Percentiles rank a stretch among this genome's conserved stretches.
Evolutionary conservation across 164 flowering plant genomes (phyloP).

Genomic region (Vitis rupestris): DNA sequence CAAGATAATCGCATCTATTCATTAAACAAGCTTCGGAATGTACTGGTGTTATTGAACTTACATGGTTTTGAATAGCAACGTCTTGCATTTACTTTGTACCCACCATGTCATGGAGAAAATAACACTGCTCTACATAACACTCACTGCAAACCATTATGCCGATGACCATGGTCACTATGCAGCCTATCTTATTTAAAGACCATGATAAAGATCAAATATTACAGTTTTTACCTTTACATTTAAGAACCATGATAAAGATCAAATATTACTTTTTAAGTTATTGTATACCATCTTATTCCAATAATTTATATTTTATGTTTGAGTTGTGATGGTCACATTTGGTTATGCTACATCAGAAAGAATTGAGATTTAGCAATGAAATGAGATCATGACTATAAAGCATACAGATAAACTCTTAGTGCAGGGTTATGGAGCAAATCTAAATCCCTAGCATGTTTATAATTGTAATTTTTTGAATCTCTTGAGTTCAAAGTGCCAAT

Average conservation of each 20-base stretch:
- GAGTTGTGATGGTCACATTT: too few relatives aligned
- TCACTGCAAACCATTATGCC: not conserved
- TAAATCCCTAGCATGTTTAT: not conserved
- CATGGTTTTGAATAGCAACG: too few relatives aligned
- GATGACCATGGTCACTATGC: not conserved
- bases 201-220: too few relatives aligned
- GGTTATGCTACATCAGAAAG: too few relatives aligned
- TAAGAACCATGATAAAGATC: not conserved
- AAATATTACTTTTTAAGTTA: not conserved
- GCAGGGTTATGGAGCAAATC: not conserved
- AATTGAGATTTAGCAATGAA: not conserved
- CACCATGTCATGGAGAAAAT: too few relatives aligned
- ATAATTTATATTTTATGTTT: not conserved
- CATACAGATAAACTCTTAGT: not conserved
- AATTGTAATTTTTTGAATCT: conserved; percentile 1
- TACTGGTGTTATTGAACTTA: too few relatives aligned
- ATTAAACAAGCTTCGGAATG: not conserved
- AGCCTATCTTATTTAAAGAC: too few relatives aligned
- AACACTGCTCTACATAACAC: too few relatives aligned
- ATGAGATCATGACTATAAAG: not conserved
- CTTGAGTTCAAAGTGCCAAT: not conserved
- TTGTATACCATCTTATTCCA: too few relatives aligned
- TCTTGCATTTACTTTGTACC: too few relatives aligned
- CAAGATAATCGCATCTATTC: not conserved
- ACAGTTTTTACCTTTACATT: too few relatives aligned